Evolutionary conservation across 1,284 basidiomycete species (phyloP).

Genomic region (Malassezia sympodialis): DNA sequence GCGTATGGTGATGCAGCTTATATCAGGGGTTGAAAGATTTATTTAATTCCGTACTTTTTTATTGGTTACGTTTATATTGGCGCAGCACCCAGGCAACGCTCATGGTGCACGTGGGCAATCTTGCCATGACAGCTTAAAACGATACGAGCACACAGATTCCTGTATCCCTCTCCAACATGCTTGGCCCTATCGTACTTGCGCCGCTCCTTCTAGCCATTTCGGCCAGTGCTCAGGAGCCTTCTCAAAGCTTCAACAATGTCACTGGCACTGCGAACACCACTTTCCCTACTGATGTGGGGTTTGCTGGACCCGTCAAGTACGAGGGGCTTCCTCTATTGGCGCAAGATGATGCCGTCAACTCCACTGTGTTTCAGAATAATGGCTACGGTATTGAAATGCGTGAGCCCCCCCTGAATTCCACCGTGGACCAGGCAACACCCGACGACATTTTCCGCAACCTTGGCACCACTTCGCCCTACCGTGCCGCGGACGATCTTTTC

Average conservation of each 20-base stretch:
- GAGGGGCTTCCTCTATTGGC: conserved; percentile 29
- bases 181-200: background rate
- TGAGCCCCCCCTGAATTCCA: conserved; percentile 19
- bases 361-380: background rate
- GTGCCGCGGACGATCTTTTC: conserved; percentile 12
- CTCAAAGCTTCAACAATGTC: conserved; percentile 6
- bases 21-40: background rate
- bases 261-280: conserved; percentile 17
- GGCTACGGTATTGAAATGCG: conserved; percentile 23
- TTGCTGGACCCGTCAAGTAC: conserved; percentile 22
- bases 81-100: background rate
- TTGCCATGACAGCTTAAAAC: background rate
- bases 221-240: background rate
- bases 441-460: conserved; percentile 31
- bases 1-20: background rate
- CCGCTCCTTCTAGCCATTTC: background rate
- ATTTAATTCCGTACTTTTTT: background rate
- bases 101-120: too few species aligned
- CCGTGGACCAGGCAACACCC: conserved; percentile 15
- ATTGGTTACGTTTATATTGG: background rate
- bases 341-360: conserved; percentile 24
- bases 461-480: conserved; percentile 19
- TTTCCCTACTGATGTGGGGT: conserved; percentile 41
- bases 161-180: background rate
- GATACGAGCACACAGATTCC: background rate